Percentiles rank a stretch among this genome's conserved stretches.
These are phyloP conservation scores for Cucurbitaria berberidis DNA, from an alignment of 2,329 filamentous ascomycete genomes.

Conservation along the genomic window DNA sequence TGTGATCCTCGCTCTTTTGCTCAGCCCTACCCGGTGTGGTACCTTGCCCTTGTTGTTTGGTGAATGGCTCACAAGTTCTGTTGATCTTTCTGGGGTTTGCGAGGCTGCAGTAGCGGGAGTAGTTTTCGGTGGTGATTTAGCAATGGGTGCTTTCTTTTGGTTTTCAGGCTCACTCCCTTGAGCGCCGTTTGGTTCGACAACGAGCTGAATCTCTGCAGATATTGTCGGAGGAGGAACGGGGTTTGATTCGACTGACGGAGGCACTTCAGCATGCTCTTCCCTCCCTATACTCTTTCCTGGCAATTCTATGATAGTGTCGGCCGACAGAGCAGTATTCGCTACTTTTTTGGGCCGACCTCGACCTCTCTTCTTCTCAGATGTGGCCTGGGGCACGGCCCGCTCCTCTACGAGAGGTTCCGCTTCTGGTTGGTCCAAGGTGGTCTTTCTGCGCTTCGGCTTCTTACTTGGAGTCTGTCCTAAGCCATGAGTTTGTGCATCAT, in stretches of 20 bases:
- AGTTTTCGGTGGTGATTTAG: not conserved
- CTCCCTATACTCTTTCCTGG: slow-evolving; percentile 1
- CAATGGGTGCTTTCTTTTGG: not conserved
- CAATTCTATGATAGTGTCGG: slow-evolving; percentile 6
- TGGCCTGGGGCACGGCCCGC: not conserved
- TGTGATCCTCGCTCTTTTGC: slow-evolving; percentile 56
- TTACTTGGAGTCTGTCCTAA: slow-evolving; percentile 3
- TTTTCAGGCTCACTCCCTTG: not conserved
- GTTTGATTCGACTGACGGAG: slow-evolving; percentile 9
- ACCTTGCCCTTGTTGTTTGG: slow-evolving; percentile 48
- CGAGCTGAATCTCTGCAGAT: not conserved
- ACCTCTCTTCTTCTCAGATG: slow-evolving; percentile 33
- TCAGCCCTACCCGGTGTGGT: slow-evolving; percentile 56
- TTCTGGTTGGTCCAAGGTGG: slow-evolving; percentile 21
- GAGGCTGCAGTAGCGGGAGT: not conserved
- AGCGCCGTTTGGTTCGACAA: not conserved
- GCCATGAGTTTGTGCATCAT: slow-evolving; percentile 3
- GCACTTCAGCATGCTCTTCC: not conserved
- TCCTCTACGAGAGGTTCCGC: not conserved
- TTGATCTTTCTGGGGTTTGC: slow-evolving; percentile 24
- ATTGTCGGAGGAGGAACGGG: not conserved
- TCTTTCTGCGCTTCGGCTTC: slow-evolving; percentile 34
- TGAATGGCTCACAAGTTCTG: slow-evolving; percentile 25
- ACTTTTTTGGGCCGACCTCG: slow-evolving; percentile 43
- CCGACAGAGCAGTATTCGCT: slow-evolving; percentile 1